Conservation (phyloP, 2,329 filamentous ascomycete species). For the Ophiostoma sp. region DNA sequence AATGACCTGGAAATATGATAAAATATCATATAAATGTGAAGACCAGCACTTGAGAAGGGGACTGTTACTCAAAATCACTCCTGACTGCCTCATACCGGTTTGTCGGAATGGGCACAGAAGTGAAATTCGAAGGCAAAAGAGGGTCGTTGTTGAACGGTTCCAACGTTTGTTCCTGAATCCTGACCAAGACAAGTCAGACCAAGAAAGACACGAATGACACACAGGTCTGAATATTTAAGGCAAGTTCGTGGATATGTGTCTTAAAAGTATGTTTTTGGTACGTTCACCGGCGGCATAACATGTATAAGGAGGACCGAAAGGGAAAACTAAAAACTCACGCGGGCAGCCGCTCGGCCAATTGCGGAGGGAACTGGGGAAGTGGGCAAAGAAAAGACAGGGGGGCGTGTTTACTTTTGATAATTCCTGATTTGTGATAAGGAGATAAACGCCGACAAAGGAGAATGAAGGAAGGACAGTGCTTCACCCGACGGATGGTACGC, state of each 20-base stretch:
- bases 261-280: background rate
- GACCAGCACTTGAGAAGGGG: background rate
- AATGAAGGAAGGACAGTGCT: background rate
- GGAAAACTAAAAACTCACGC: background rate
- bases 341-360: slow-evolving; percentile 12
- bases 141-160: background rate
- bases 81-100: background rate
- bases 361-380: background rate
- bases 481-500: background rate
- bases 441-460: background rate
- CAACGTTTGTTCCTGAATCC: background rate
- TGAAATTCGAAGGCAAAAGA: background rate
- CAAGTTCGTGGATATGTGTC: background rate
- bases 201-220: background rate
- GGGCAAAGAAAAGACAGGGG: background rate
- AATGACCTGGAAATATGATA: background rate
- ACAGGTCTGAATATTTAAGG: background rate
- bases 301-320: slow-evolving; percentile 9
- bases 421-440: background rate
- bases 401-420: background rate
- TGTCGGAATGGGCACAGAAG: background rate
- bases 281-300: background rate
- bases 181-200: background rate
- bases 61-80: background rate
- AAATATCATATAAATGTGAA: background rate